A percentile compares a stretch with the other conserved stretches of the same genome.
Conservation (phyloP, 768 basidiomycete species). For the Mycena floridula region DNA sequence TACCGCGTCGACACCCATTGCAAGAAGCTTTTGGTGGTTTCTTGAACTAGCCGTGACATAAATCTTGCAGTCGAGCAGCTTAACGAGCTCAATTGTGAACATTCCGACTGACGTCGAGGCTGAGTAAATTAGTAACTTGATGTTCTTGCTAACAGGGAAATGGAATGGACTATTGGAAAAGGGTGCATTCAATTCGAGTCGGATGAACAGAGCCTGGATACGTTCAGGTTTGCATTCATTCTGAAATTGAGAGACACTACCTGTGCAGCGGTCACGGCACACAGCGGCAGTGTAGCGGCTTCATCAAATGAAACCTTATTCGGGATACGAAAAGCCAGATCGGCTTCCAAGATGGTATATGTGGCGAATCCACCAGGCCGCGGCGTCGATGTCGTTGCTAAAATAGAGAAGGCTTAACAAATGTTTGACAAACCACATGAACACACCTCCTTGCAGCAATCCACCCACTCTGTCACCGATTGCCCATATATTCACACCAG, state of each 20-base stretch:
- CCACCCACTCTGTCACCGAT: conserved; percentile 27
- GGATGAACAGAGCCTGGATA: conserved; percentile 26
- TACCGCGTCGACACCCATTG: conserved; percentile 22
- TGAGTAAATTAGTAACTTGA: conserved; percentile 26
- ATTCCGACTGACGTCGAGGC: conserved; percentile 28
- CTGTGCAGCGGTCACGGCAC: conserved; percentile 27
- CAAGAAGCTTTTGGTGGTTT: conserved; percentile 20
- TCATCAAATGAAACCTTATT: conserved; percentile 22
- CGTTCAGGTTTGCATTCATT: not conserved
- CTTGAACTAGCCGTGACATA: conserved; percentile 25
- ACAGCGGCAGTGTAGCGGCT: conserved; percentile 25
- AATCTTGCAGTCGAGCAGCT: conserved; percentile 19
- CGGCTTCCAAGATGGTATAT: conserved; percentile 25
- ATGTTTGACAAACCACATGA: no score
- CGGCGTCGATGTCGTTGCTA: conserved; percentile 23
- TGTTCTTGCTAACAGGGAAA: conserved; percentile 11
- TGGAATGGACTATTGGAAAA: conserved; percentile 19
- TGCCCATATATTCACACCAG: conserved; percentile 19
- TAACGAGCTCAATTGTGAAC: conserved; percentile 22
- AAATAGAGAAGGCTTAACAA: not conserved
- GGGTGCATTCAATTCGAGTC: conserved; percentile 21
- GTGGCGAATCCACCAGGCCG: conserved; percentile 30
- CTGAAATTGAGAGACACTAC: conserved; percentile 8
- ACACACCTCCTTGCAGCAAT: conserved; percentile 26
- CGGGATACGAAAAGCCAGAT: conserved; percentile 24